Percentiles rank a stretch among this genome's conserved stretches.
Evolutionary conservation across 2,329 filamentous ascomycete genomes (phyloP).

Genomic region (Geoglossum cookeanum): DNA sequence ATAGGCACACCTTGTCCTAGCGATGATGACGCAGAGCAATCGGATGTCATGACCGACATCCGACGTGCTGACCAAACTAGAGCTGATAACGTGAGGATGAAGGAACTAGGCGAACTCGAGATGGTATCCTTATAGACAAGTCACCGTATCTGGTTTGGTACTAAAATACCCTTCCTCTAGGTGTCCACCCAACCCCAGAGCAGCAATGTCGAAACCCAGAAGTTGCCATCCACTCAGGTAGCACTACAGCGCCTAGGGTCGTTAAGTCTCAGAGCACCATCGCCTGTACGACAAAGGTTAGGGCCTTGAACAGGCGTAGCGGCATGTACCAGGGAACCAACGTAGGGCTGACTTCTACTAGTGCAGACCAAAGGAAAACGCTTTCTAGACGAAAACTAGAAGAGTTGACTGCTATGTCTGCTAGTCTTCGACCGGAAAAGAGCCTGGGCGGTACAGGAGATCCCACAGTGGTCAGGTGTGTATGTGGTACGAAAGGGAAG

Average conservation of each 20-base stretch:
- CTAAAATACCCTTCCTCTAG: not conserved
- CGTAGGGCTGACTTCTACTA: not conserved
- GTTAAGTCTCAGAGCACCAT: not conserved
- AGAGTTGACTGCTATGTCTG: not conserved
- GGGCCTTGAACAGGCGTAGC: not conserved
- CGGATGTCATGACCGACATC: not conserved
- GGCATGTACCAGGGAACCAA: not conserved
- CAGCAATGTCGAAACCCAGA: not conserved
- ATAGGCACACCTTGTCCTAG: not conserved
- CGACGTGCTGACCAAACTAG: not conserved
- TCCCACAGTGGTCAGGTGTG: conserved; percentile 5
- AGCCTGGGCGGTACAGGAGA: not conserved
- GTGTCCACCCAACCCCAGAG: not conserved
- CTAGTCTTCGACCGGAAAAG: not conserved
- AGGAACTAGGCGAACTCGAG: not conserved
- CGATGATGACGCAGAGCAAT: not conserved
- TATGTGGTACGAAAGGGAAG: conserved; percentile 8
- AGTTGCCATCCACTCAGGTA: not conserved
- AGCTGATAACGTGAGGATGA: not conserved
- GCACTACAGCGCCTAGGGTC: not conserved
- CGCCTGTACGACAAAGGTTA: not conserved
- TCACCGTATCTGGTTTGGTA: not conserved
- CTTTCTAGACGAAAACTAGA: not conserved
- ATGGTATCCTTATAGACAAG: not conserved
- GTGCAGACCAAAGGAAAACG: not conserved